phyloP scores from a whole-genome alignment of 2,329 filamentous ascomycete genomes.

The Diaporthe eres region DNA sequence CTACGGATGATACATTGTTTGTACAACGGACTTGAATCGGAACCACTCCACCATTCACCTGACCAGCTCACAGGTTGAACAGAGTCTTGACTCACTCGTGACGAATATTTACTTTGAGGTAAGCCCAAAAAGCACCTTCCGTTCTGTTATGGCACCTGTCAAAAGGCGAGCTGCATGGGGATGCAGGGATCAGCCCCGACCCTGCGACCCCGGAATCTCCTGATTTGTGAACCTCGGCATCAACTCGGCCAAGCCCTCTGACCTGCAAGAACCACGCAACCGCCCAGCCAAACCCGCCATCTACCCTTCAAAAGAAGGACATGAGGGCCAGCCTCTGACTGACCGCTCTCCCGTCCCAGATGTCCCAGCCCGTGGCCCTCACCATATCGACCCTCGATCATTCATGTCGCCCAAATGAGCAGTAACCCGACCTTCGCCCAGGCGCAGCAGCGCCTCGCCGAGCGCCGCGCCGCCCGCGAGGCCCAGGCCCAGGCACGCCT shows the following conservation, averaged over 20 bases:
- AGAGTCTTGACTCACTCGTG: not conserved
- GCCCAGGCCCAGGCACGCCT: slow-evolving; percentile 72
- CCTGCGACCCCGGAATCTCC: slow-evolving; percentile 24
- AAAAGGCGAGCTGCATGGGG: not conserved
- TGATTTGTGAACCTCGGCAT: slow-evolving; percentile 28
- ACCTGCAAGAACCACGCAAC: slow-evolving; percentile 32
- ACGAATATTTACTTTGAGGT: too few species aligned
- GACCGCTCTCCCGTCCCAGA: not conserved
- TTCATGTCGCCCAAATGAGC: slow-evolving; percentile 56
- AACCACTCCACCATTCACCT: not conserved
- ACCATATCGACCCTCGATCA: not conserved
- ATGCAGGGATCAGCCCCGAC: slow-evolving; percentile 21
- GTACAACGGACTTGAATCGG: not conserved
- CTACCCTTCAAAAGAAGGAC: slow-evolving; percentile 3
- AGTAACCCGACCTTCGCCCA: slow-evolving; percentile 81
- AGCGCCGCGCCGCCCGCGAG: slow-evolving; percentile 84
- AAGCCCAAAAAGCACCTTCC: not conserved
- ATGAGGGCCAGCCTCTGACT: slow-evolving; percentile 6
- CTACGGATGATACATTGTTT: not conserved
- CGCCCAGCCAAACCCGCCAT: not conserved
- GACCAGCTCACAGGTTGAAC: not conserved
- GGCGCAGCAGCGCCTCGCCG: slow-evolving; percentile 88
- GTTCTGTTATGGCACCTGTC: not conserved
- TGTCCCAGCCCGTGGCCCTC: not conserved
- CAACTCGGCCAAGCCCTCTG: slow-evolving; percentile 18